Evolutionary conservation across 2,329 filamentous ascomycete species (phyloP).

Genomic region (Ceratocystis colombiana): DNA sequence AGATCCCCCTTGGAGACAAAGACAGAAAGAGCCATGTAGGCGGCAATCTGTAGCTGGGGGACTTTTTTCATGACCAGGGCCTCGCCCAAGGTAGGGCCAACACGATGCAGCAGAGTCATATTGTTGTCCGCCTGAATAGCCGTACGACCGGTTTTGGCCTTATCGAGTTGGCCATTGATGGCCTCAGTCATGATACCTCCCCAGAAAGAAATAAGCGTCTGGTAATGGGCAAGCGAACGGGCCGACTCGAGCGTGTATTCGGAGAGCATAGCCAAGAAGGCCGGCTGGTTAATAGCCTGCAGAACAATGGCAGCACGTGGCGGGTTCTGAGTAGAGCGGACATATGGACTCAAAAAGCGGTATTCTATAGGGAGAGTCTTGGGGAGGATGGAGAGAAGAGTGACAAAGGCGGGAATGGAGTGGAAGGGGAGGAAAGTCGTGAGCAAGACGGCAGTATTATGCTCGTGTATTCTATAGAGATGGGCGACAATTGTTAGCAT

Average conservation of each 20-base stretch:
- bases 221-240: slow-evolving; percentile 60
- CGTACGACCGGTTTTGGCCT: slow-evolving; percentile 61
- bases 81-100: slow-evolving; percentile 62
- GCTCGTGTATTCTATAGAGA: slow-evolving; percentile 65
- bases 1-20: slow-evolving; percentile 74
- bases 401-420: slow-evolving; percentile 71
- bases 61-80: slow-evolving; percentile 65
- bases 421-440: slow-evolving; percentile 91
- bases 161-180: slow-evolving; percentile 70
- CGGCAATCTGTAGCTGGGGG: slow-evolving; percentile 70
- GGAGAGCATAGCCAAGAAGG: slow-evolving; percentile 68
- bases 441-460: slow-evolving; percentile 68
- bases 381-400: slow-evolving; percentile 78
- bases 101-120: slow-evolving; percentile 60
- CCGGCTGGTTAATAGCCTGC: slow-evolving; percentile 65
- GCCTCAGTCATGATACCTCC: slow-evolving; percentile 78
- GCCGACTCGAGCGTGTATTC: slow-evolving; percentile 67
- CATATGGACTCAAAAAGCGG: slow-evolving; percentile 78
- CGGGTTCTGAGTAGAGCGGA: slow-evolving; percentile 62
- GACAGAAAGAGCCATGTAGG: slow-evolving; percentile 83
- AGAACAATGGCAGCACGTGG: slow-evolving; percentile 76
- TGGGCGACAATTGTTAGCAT: slow-evolving; percentile 23
- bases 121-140: slow-evolving; percentile 70
- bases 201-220: slow-evolving; percentile 80
- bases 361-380: slow-evolving; percentile 62